phyloP scores from a whole-genome alignment of 2,329 filamentous ascomycete species.

The Phyllosticta citriasiana region DNA sequence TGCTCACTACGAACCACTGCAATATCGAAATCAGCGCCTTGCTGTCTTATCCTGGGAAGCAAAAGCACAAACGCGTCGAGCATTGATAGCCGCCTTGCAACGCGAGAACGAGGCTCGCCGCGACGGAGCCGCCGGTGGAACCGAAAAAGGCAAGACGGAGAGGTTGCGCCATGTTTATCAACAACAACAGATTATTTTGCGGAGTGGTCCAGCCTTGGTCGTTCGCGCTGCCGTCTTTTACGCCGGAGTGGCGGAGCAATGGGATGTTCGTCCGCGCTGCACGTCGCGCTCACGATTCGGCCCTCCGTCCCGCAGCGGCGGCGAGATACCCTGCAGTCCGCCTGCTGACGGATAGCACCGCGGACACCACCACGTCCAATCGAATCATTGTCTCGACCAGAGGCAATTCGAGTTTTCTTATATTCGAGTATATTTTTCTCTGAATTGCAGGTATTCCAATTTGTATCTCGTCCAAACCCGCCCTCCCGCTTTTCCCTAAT shows the following conservation, averaged over 20 bases:
- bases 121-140: conserved; percentile 40
- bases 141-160: conserved; percentile 39
- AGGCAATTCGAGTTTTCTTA: neutral
- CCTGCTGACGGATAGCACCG: neutral
- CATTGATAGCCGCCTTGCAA: conserved; percentile 36
- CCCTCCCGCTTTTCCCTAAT: neutral
- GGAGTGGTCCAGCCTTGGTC: neutral
- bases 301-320: neutral
- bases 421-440: neutral
- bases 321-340: neutral
- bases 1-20: conserved; percentile 38
- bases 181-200: neutral
- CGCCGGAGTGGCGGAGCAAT: neutral
- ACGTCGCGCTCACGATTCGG: neutral
- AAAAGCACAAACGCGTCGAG: conserved; percentile 25
- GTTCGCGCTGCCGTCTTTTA: neutral
- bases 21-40: neutral
- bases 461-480: neutral
- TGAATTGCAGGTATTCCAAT: neutral
- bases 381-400: neutral
- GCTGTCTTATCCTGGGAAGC: neutral
- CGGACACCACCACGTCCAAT: neutral
- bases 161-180: neutral
- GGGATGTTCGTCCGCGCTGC: neutral
- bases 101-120: conserved; percentile 33